Base-by-base conservation (phyloP, 23 red algal species). In the Porphyridium purpureum region DNA sequence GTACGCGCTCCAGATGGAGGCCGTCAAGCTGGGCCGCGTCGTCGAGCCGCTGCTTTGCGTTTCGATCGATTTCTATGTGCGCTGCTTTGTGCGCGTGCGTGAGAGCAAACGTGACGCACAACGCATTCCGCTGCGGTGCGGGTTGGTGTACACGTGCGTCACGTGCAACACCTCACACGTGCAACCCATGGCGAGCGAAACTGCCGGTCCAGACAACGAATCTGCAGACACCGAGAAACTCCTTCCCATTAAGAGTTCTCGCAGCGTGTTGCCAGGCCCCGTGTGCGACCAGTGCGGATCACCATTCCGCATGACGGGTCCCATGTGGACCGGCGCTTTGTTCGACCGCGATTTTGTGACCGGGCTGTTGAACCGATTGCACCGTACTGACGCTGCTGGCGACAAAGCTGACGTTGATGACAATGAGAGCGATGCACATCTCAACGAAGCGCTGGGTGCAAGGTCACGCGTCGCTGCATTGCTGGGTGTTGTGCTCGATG, bases 31-130 rank as follows among this genome's bases (percentile, higher is more conserved):
- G 36, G 74, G 81, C 5, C 74, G 64, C 34, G 36, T 64, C 6
- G 66, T 98, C 5, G 80, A 81, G 41, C 72, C 72, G n/a, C 53
- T 98, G 36, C 35, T 85, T 21, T 69, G 74, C 49, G 55, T 81
- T 52, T 82, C 64, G 64, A 86, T 98, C 64, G 90, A 98, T 55
- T 85, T 98, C 74, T 98, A 98, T 33, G 73, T 98, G 20, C 71
- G 90, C 34, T 30, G 85, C 4, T 98, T 98, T 71, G 75, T 98
- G 27, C 61, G 72, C 2, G 74, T 86, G 7, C 14, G 52, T 21
- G 73, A 98, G n/a, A 54, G 48, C 7, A 60, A 59, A 42, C 47
- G 52, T 11, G 34, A 64, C 15, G 51, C 71, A 14, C 47, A 83
- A 32, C 54, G 47, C 21, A 66, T 66, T n/a, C 51, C 64, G 8